phyloP scores from a whole-genome alignment of 768 basidiomycete species.

The Collybia mongolica region DNA sequence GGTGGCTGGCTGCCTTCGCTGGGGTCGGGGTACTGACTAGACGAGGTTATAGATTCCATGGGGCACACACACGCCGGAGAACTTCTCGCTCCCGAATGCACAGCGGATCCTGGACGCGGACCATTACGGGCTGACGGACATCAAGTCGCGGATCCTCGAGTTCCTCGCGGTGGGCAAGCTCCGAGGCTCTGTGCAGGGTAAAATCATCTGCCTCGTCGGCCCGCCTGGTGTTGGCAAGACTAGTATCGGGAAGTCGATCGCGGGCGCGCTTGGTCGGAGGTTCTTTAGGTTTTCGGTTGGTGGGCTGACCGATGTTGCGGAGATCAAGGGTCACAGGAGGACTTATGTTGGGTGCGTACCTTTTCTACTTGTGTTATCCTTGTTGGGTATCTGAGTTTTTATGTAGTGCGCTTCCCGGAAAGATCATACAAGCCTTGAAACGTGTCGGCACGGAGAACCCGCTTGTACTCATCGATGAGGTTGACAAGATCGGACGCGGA shows the following conservation, averaged over 20 bases:
- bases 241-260: constrained; percentile 92
- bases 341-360: constrained; percentile 87
- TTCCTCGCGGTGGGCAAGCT: constrained; percentile 96
- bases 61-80: constrained; percentile 93
- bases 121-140: constrained; percentile 89
- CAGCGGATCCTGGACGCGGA: constrained; percentile 87
- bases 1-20: constrained; percentile 11
- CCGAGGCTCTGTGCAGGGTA: constrained; percentile 92
- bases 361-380: background rate
- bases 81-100: constrained; percentile 84
- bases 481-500: constrained; percentile 92
- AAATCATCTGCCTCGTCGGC: constrained; percentile 95
- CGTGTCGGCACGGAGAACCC: constrained; percentile 94
- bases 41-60: constrained; percentile 74
- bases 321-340: constrained; percentile 96
- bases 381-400: background rate
- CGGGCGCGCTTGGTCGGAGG: constrained; percentile 83
- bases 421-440: constrained; percentile 93
- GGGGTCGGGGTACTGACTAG: background rate
- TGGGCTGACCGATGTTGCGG: constrained; percentile 95
- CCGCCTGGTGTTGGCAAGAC: constrained; percentile 99
- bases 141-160: constrained; percentile 92
- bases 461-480: constrained; percentile 90
- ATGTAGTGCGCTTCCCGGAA: constrained; percentile 81
- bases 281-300: constrained; percentile 98